phyloP scores from a whole-genome alignment of 148 eudicot species.

The Rhododendron molle region DNA sequence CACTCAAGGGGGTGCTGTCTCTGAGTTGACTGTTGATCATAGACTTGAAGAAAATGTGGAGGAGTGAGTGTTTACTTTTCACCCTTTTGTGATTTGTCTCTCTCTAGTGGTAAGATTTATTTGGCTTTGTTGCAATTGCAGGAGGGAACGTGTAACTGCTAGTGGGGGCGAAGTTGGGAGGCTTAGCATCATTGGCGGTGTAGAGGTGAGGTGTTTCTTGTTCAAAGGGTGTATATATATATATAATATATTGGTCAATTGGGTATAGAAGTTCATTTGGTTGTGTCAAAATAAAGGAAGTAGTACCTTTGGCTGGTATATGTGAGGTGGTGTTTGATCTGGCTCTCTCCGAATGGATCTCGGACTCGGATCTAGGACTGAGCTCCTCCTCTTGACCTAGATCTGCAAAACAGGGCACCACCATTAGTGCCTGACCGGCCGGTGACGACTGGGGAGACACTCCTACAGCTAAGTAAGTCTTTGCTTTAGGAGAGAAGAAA shows the following conservation, averaged over 20 bases:
- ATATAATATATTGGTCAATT: not conserved
- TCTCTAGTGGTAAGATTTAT: not conserved
- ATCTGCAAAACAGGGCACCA: not conserved
- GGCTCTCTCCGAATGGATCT: not conserved
- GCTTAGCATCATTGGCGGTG: slow-evolving; percentile 74
- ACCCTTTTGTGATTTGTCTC: not conserved
- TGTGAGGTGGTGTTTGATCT: not conserved
- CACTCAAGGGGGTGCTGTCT: slow-evolving; percentile 80
- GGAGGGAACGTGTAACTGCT: slow-evolving; percentile 85
- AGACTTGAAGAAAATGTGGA: slow-evolving; percentile 90
- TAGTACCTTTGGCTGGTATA: not conserved
- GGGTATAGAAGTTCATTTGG: not conserved
- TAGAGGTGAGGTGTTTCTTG: slow-evolving; percentile 45
- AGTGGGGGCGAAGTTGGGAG: slow-evolving; percentile 98
- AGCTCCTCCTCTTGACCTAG: not conserved
- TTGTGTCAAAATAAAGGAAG: not conserved
- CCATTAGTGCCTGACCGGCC: not conserved
- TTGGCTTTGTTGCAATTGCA: not conserved
- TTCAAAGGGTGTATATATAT: not conserved
- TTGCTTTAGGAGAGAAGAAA: not conserved
- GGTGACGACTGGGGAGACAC: not conserved
- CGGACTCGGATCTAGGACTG: not conserved
- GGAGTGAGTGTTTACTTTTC: slow-evolving; percentile 26
- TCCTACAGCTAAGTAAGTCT: not conserved
- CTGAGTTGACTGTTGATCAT: slow-evolving; percentile 89